phyloP scores from a whole-genome alignment of 176 grass and related monocot genomes.

The Aegilops tauschii region DNA sequence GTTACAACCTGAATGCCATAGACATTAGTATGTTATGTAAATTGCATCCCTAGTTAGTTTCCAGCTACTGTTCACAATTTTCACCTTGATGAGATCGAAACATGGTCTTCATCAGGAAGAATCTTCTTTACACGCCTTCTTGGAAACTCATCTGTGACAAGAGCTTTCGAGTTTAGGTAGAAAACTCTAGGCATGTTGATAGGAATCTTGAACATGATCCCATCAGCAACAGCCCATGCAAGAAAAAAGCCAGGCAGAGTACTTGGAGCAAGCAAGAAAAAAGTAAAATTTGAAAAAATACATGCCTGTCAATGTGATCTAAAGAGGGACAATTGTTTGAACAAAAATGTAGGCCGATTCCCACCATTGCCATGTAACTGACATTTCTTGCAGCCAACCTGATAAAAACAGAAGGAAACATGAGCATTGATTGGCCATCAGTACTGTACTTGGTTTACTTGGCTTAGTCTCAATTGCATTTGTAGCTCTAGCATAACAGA shows the following conservation, averaged over 20 bases:
- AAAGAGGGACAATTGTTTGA: slow-evolving; percentile 71
- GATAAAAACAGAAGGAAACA: slow-evolving; percentile 36
- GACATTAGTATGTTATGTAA: slow-evolving; percentile 15
- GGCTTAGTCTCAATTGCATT: not conserved
- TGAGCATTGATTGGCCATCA: slow-evolving; percentile 4
- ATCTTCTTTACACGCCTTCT: slow-evolving; percentile 85
- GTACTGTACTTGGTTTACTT: not conserved
- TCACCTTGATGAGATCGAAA: slow-evolving; percentile 93
- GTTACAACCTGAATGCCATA: slow-evolving; percentile 62
- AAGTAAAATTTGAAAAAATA: not conserved
- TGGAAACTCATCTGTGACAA: slow-evolving; percentile 77
- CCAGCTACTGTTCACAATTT: slow-evolving; percentile 17
- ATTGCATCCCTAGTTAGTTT: slow-evolving; percentile 10
- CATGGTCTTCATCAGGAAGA: slow-evolving; percentile 83
- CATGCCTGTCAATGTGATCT: slow-evolving; percentile 89
- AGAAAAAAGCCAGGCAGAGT: no score
- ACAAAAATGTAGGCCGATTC: slow-evolving; percentile 56
- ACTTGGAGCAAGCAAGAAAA: not conserved
- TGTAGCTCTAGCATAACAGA: not conserved
- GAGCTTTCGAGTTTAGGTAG: slow-evolving; percentile 80
- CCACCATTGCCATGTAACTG: slow-evolving; percentile 38
- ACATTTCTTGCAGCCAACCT: slow-evolving; percentile 54
- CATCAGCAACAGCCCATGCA: no score
- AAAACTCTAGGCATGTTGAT: slow-evolving; percentile 25
- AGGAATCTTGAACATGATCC: no score